Evolutionary conservation across 108 stramenopile species (phyloP).

Genomic region (Cyclostephanos invisitatus): DNA sequence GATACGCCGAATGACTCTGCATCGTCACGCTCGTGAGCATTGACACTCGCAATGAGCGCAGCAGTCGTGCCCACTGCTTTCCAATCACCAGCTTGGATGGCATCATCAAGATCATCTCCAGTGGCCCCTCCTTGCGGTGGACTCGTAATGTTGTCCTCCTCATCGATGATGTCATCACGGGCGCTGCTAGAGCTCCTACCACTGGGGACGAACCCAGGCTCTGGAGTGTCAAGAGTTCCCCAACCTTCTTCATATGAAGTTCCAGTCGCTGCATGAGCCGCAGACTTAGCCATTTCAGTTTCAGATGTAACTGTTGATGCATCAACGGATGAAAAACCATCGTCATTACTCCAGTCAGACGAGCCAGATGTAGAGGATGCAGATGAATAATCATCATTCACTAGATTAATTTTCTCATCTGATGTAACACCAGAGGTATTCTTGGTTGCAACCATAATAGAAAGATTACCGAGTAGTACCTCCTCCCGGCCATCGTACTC

Average conservation of each 20-base stretch:
- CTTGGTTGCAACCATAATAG: conserved; percentile 52
- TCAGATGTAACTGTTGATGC: conserved; percentile 19
- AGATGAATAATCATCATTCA: not conserved
- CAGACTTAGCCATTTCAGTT: not conserved
- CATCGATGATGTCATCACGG: not conserved
- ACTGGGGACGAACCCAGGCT: conserved; percentile 2
- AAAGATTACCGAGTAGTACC: conserved; percentile 56
- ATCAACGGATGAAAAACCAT: conserved; percentile 47
- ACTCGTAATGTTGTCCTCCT: not conserved
- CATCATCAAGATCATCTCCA: conserved; percentile 65
- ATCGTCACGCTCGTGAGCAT: conserved; percentile 45
- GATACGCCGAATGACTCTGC: conserved; percentile 13
- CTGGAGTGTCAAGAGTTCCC: not conserved
- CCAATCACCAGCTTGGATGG: conserved; percentile 89
- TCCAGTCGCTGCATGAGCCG: conserved; percentile 2
- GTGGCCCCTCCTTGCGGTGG: conserved; percentile 9
- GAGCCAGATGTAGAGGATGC: conserved; percentile 5
- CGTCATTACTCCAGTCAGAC: conserved; percentile 18
- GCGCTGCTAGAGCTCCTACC: conserved; percentile 3
- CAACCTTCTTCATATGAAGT: not conserved
- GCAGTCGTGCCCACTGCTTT: conserved; percentile 86
- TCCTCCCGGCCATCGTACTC: conserved; percentile 67
- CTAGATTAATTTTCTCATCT: not conserved
- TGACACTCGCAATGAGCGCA: conserved; percentile 65
- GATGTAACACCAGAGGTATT: not conserved